phyloP scores from a whole-genome alignment of 345 rosid species.

The Kernera saxatilis region DNA sequence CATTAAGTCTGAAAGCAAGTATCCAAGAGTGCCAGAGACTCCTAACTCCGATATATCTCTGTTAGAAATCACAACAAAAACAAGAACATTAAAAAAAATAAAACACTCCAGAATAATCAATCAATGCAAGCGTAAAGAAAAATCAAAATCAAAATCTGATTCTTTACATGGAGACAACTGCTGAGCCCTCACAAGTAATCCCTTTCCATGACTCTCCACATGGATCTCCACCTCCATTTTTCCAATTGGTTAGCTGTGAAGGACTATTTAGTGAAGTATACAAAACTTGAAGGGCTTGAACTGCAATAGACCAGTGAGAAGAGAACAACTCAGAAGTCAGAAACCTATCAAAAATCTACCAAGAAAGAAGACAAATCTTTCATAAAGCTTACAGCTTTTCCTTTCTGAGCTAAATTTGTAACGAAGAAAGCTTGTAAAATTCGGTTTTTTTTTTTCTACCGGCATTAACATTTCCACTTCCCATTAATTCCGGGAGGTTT shows the following conservation, averaged over 20 bases:
- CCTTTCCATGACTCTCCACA: conserved; percentile 97
- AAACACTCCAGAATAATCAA: not conserved
- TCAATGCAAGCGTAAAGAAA: not conserved
- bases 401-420: conserved; percentile 7
- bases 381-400: conserved; percentile 3
- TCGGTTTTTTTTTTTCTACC: not conserved
- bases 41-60: conserved; percentile 80
- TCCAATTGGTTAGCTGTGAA: conserved; percentile 89
- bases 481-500: conserved; percentile 20
- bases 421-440: not conserved
- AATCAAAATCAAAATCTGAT: not conserved
- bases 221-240: conserved; percentile 77
- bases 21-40: conserved; percentile 86
- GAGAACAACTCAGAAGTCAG: not conserved
- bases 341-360: conserved; percentile 11
- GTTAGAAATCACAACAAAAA: conserved; percentile 20
- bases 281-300: conserved; percentile 78
- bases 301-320: conserved; percentile 40
- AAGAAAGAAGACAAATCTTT: conserved; percentile 7
- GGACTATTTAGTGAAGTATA: conserved; percentile 77
- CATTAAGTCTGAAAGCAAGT: conserved; percentile 62
- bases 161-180: conserved; percentile 78
- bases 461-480: not conserved
- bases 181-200: conserved; percentile 74
- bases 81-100: conserved; percentile 1